Evolutionary conservation across 78 protist species (phyloP).

Genomic region (Chrysochromulina parva): DNA sequence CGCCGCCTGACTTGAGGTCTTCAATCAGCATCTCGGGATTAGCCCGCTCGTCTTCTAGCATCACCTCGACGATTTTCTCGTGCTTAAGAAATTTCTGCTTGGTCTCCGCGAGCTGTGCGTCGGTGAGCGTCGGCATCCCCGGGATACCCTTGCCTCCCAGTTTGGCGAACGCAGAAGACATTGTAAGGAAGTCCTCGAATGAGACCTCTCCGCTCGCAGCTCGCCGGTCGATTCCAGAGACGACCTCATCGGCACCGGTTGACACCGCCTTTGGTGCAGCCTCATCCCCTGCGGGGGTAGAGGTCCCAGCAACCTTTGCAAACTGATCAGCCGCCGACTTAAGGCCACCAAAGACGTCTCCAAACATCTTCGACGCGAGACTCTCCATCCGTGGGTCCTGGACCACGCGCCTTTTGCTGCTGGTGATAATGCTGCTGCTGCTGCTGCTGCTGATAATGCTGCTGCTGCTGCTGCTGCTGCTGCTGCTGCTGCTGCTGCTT

Average conservation of each 20-base stretch:
- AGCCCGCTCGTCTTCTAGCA: not conserved
- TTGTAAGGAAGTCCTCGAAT: not conserved
- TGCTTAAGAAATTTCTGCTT: not conserved
- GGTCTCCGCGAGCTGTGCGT: not conserved
- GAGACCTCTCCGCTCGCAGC: not conserved
- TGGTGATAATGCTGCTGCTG: not conserved
- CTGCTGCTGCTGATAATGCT: not conserved
- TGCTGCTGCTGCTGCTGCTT: not conserved
- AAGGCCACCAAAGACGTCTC: not conserved
- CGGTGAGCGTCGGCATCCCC: not conserved
- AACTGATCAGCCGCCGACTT: too few species aligned
- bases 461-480: not conserved
- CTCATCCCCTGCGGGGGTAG: not conserved
- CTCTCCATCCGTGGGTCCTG: too few species aligned
- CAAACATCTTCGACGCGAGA: not conserved
- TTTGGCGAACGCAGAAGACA: not conserved
- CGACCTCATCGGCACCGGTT: not conserved
- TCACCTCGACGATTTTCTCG: not conserved
- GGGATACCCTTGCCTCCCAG: not conserved
- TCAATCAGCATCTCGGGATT: not conserved
- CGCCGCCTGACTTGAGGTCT: constrained; percentile 1
- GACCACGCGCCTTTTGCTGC: not conserved
- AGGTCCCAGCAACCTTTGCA: not conserved
- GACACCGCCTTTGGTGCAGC: not conserved
- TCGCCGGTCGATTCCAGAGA: not conserved